Evolutionary conservation across 371 early-diverging fungal species (phyloP), one percentile per base, ranked within the genome.

Genomic region (Apophysomyces elegans): DNA sequence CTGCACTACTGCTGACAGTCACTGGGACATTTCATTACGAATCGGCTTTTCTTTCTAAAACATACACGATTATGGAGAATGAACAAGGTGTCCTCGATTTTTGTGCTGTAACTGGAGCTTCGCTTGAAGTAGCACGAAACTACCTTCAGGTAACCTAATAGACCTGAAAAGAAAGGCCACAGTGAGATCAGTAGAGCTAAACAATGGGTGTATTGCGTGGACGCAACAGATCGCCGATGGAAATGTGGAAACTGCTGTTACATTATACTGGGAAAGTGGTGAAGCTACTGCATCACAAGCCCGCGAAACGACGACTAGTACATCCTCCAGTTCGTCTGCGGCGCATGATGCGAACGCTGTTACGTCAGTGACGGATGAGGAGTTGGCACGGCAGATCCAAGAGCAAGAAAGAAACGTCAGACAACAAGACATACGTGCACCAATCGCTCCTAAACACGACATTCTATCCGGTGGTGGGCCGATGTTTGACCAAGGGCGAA

Each of bases 361-460:
- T 4, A 26, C 46, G n/a, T 21, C 69, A 16, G 71, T 81, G 68
- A 69, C 79, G 32, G 87, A 84, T 59, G 84, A 78, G 64, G 85
- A 75, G 37, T 66, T 86, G 18, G 85, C 88, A 7, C 79, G 85
- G 56, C 82, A 77, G 46, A 66, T 85, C n/a, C 79, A 83, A 41
- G 81, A 78, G 16, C 74, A 78, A 46, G 80, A 84, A 59, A 61
- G 8, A 67, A 64, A 14, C 56, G 59, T 50, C 63, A 62, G 21
- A 16, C 64, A 70, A 0, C 77, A 75, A 59, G 71, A 71, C 36
- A 87, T 91, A 8, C 83, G 93, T 54, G 92, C 93, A 13, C 93
- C 93, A 0, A 92, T 93, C 59, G 93, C 92, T 0, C 85, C 93
- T 1, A 85, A 84, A 41, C 83, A 84, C 26, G 92, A 91, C 58